A percentile compares a stretch with the other conserved stretches of the same genome.
Conservation (phyloP, 2,329 filamentous ascomycete species). For the Tetracladium maxilliforme region DNA sequence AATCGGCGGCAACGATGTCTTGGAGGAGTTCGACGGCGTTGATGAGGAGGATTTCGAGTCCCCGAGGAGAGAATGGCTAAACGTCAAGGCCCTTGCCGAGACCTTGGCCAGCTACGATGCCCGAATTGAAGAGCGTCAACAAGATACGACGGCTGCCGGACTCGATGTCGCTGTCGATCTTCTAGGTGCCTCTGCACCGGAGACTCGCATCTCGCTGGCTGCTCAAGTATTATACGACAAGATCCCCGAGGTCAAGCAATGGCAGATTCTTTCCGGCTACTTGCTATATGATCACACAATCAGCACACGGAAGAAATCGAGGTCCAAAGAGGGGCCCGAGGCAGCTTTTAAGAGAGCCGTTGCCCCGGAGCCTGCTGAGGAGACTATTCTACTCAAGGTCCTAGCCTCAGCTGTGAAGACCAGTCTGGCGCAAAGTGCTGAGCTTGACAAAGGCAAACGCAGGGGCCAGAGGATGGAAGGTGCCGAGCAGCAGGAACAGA, state of each 20-base stretch:
- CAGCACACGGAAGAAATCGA: conserved; percentile 35
- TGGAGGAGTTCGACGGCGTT: conserved; percentile 61
- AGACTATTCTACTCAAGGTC: conserved; percentile 75
- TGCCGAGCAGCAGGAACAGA: conserved; percentile 60
- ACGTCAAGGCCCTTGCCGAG: conserved; percentile 80
- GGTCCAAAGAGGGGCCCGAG: conserved; percentile 36
- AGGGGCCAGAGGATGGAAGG: conserved; percentile 40
- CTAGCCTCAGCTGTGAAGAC: conserved; percentile 71
- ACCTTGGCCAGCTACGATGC: conserved; percentile 69
- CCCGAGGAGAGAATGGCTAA: conserved; percentile 74
- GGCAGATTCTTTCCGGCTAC: conserved; percentile 82
- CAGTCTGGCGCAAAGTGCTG: conserved; percentile 49
- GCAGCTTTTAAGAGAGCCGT: conserved; percentile 63
- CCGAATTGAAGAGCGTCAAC: conserved; percentile 47
- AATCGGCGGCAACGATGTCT: conserved; percentile 61
- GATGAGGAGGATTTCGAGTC: conserved; percentile 66
- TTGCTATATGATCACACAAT: conserved; percentile 85
- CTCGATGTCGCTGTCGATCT: too few species aligned
- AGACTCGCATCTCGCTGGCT: conserved; percentile 75
- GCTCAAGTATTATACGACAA: conserved; percentile 76
- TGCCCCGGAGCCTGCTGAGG: conserved; percentile 57
- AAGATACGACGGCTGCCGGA: conserved; percentile 19
- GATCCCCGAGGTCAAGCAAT: conserved; percentile 66
- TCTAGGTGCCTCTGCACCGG: conserved; percentile 48
- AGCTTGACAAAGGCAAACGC: conserved; percentile 40